Percentiles rank a stretch among this genome's conserved stretches.
Evolutionary conservation across 1,284 basidiomycete species (phyloP).

Genomic region (Apiotrichum veenhuisii): DNA sequence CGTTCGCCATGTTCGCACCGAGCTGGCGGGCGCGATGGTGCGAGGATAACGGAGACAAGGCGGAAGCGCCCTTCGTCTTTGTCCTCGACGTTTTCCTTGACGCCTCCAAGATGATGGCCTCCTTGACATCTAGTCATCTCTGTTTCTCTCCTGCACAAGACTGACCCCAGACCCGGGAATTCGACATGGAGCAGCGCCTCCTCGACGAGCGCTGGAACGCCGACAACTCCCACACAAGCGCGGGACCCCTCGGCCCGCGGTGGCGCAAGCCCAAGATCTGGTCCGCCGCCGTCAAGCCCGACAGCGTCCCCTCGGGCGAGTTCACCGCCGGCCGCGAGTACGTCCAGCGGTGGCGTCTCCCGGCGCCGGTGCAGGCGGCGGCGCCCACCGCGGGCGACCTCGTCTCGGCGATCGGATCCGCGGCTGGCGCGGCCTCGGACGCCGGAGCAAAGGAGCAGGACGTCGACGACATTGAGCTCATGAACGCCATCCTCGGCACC

Average conservation of each 20-base stretch:
- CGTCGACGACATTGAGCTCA: conserved; percentile 29
- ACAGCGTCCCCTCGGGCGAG: conserved; percentile 16
- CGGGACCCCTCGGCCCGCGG: neutral
- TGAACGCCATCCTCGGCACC: conserved; percentile 18
- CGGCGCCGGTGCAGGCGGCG: conserved; percentile 13
- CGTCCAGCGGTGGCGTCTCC: conserved; percentile 38
- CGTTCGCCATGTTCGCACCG: too few species aligned
- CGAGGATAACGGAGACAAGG: too few species aligned
- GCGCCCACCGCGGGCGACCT: conserved; percentile 16
- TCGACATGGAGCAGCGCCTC: conserved; percentile 28
- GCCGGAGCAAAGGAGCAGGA: conserved; percentile 13
- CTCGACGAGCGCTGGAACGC: conserved; percentile 16
- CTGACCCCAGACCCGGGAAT: conserved; percentile 28
- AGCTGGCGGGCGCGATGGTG: too few species aligned
- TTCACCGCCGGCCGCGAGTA: conserved; percentile 40
- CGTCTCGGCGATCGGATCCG: conserved; percentile 13
- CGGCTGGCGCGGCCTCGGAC: neutral
- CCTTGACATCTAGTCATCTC: conserved; percentile 5
- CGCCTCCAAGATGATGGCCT: too few species aligned
- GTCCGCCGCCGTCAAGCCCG: conserved; percentile 25
- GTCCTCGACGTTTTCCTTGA: too few species aligned
- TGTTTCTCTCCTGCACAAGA: conserved; percentile 3
- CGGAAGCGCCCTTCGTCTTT: too few species aligned
- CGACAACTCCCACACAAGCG: neutral
- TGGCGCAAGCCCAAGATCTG: conserved; percentile 30